Percentiles rank a stretch among this genome's conserved stretches.
phyloP scores from a whole-genome alignment of 345 rosid genomes.

The Brassica napus region DNA sequence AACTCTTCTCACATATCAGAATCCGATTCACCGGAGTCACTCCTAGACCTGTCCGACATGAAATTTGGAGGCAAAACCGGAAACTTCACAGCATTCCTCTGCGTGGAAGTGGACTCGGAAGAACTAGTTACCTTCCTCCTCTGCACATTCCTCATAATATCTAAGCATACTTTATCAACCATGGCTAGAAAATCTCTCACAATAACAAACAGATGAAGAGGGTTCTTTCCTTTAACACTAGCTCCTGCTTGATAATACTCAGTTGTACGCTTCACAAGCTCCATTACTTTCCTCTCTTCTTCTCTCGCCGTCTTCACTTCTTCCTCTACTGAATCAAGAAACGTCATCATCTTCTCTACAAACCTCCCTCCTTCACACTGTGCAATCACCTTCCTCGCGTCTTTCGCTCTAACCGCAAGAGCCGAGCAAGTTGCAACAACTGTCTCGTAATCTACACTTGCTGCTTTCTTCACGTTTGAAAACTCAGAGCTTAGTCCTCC shows the following conservation, averaged over 20 bases:
- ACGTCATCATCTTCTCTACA: constrained; percentile 54
- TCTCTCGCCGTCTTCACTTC: constrained; percentile 51
- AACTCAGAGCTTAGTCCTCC: constrained; percentile 80
- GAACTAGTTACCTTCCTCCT: constrained; percentile 45
- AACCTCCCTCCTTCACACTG: constrained; percentile 49
- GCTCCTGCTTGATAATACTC: constrained; percentile 77
- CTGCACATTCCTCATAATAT: constrained; percentile 63
- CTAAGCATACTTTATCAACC: constrained; percentile 79
- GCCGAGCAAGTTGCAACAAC: constrained; percentile 49
- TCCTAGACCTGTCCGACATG: constrained; percentile 51
- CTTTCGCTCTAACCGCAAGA: constrained; percentile 52
- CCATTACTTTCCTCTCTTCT: constrained; percentile 62
- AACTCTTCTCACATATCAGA: constrained; percentile 47
- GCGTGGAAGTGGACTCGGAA: constrained; percentile 14
- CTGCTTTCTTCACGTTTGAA: constrained; percentile 82
- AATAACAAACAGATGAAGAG: constrained; percentile 63
- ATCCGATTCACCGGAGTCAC: constrained; percentile 63
- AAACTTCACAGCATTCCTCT: constrained; percentile 49
- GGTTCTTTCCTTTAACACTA: constrained; percentile 47
- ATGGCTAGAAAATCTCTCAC: constrained; percentile 69
- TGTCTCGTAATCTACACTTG: constrained; percentile 51
- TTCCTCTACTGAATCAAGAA: constrained; percentile 59
- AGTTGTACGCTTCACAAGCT: constrained; percentile 64
- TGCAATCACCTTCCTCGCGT: constrained; percentile 41
- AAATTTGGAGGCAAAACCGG: constrained; percentile 66